Conservation (phyloP, 345 rosid genomes). For the Limnanthes douglasii region DNA sequence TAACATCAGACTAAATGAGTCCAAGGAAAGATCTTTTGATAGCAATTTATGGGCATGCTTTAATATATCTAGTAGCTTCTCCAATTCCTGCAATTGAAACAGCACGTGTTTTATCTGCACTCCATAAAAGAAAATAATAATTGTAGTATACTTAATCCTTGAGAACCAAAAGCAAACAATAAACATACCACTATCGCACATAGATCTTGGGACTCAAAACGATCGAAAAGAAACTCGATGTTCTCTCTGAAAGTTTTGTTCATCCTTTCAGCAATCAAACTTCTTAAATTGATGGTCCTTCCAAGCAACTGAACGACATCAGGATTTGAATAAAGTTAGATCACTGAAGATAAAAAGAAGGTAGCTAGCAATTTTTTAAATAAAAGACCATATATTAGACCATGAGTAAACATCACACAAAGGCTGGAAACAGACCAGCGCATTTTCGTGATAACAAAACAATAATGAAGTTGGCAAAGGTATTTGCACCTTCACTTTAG, state of each 20-base stretch:
- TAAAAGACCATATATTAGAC: no score
- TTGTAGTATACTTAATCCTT: slow-evolving; percentile 1
- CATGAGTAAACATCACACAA: neutral
- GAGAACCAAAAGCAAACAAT: slow-evolving; percentile 2
- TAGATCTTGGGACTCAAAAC: slow-evolving; percentile 91
- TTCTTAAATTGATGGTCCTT: slow-evolving; percentile 83
- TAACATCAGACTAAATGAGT: slow-evolving; percentile 71
- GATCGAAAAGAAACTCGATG: slow-evolving; percentile 88
- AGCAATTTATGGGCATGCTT: slow-evolving; percentile 73
- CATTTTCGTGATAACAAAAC: neutral
- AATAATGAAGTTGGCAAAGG: slow-evolving; percentile 1
- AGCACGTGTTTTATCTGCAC: slow-evolving; percentile 5
- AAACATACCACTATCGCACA: slow-evolving; percentile 78
- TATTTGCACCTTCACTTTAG: slow-evolving; percentile 76
- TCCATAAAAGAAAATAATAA: neutral
- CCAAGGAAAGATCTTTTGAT: slow-evolving; percentile 68
- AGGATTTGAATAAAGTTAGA: slow-evolving; percentile 9
- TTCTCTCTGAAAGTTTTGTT: slow-evolving; percentile 93
- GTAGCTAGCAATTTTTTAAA: slow-evolving; percentile 3
- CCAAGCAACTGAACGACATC: slow-evolving; percentile 61
- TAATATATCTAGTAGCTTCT: slow-evolving; percentile 61
- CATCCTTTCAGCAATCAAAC: slow-evolving; percentile 77
- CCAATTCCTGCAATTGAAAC: slow-evolving; percentile 60
- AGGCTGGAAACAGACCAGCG: neutral
- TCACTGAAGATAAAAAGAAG: slow-evolving; percentile 9